Evolutionary conservation across 805 yeast genomes (phyloP), one percentile per base, ranked within the genome.

Genomic region (Saccharomycopsis lassenensis): DNA sequence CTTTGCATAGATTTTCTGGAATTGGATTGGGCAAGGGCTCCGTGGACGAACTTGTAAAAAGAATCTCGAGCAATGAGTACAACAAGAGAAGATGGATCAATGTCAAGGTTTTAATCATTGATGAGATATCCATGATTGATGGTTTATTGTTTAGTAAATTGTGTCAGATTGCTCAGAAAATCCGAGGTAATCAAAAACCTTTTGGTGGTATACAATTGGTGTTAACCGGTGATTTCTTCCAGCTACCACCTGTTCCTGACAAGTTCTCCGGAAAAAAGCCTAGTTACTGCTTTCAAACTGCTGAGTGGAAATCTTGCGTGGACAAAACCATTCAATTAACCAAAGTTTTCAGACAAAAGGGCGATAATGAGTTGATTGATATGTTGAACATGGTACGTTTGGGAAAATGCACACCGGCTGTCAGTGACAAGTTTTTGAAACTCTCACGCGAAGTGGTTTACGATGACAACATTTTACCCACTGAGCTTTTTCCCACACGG

Each of bases 121-220:
- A 91, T 59, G 98, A 91, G 57, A 69, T 91, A 2, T 87, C 97
- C 1, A 91, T 91, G 98, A 71, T 91, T 39, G 94, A 85, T 50
- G 93, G 86, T 0, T 61, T 51, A 1, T 63, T 89, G 33, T 69
- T 91, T 44, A 80, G 79, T 31, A 85, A 85, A 49, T 61, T 91
- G 34, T 81, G 85, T 42, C 58, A 52, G 7, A 57, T 89, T 24
- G 96, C 91, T 0, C 65, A 78, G 46, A 50, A 48, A 1, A 56
- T 82, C 4, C 65, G 77, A 25, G 62, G 57, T 16, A 56, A 46
- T 17, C 54, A 61, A 10, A 46, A 45, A 33, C 95, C 96, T 0
- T 91, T 91, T 64, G 98, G 98, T 4, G 98, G 98, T 0, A 77
- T 91, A 29, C 98, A 91, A 51, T 47, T 91, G 11, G 72, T 91